Percentiles rank a stretch among this genome's conserved stretches.
Conservation (phyloP, 202 grass and related monocot species). For the Dendrocalamus latiflorus region DNA sequence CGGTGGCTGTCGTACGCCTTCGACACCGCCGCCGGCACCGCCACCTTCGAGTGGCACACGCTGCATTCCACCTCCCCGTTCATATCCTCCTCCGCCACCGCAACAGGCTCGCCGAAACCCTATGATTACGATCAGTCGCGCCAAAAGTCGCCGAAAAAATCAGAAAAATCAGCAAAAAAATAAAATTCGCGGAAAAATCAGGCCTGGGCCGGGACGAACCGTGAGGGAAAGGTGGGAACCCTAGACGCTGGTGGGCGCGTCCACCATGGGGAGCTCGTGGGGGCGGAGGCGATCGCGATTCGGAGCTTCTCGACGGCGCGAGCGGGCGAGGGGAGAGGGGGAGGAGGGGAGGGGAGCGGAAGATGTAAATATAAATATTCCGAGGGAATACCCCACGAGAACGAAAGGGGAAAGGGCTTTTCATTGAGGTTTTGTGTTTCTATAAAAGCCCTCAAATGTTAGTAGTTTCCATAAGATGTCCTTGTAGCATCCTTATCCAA, state of each 20-base stretch:
- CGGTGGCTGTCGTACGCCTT: conserved; percentile 84
- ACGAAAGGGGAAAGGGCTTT: conserved; percentile 33
- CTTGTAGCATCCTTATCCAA: neutral
- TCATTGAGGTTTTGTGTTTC: conserved; percentile 10
- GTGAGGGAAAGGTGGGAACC: neutral
- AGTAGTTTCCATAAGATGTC: neutral
- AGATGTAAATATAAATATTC: conserved; percentile 36
- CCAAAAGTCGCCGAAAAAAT: conserved; percentile 1
- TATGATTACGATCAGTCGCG: neutral
- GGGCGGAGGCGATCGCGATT: conserved; percentile 27
- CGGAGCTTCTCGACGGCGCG: conserved; percentile 39
- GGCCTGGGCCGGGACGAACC: conserved; percentile 1
- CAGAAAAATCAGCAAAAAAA: neutral
- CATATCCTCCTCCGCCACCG: conserved; percentile 23
- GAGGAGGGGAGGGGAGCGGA: neutral
- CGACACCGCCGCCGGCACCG: conserved; percentile 51
- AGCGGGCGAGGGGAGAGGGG: neutral
- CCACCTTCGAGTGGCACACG: conserved; percentile 75
- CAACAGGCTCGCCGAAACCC: conserved; percentile 5
- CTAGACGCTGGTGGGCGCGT: conserved; percentile 10
- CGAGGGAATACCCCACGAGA: conserved; percentile 40
- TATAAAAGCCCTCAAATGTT: neutral
- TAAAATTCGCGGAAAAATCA: conserved; percentile 15
- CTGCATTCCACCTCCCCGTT: conserved; percentile 77
- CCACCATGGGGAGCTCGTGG: conserved; percentile 29